Evolutionary conservation across 2,329 filamentous ascomycete genomes (phyloP).

Genomic region (Epichloe hybrida): DNA sequence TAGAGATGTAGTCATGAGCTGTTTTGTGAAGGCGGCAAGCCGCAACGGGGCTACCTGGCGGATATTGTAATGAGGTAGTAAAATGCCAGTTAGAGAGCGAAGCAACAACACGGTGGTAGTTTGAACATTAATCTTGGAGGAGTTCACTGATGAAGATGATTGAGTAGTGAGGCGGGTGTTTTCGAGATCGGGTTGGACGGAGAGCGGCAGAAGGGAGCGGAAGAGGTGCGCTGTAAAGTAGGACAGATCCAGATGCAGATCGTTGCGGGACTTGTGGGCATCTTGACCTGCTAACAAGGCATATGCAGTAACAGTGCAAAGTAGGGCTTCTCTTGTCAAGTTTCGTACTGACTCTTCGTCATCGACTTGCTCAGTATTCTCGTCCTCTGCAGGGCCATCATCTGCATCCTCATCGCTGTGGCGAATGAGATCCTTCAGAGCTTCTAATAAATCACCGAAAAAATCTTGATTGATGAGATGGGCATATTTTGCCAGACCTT

Average conservation of each 20-base stretch:
- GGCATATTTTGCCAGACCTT: slow-evolving; percentile 84
- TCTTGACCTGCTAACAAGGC: slow-evolving; percentile 94
- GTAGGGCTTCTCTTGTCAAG: slow-evolving; percentile 70
- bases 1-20: slow-evolving; percentile 67
- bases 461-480: slow-evolving; percentile 99
- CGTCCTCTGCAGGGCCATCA: slow-evolving; percentile 24
- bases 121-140: slow-evolving; percentile 74
- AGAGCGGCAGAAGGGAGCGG: slow-evolving; percentile 65
- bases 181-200: slow-evolving; percentile 76
- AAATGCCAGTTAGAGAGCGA: slow-evolving; percentile 67
- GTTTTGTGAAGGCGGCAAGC: slow-evolving; percentile 86
- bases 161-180: slow-evolving; percentile 38
- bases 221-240: slow-evolving; percentile 96
- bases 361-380: slow-evolving; percentile 29
- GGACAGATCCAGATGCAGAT: slow-evolving; percentile 78
- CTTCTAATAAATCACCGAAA: slow-evolving; percentile 91
- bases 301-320: slow-evolving; percentile 93
- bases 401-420: slow-evolving; percentile 50
- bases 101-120: slow-evolving; percentile 89
- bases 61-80: slow-evolving; percentile 62
- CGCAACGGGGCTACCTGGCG: slow-evolving; percentile 66
- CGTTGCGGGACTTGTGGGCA: slow-evolving; percentile 66
- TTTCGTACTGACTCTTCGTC: slow-evolving; percentile 46
- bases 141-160: slow-evolving; percentile 21
- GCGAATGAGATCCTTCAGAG: slow-evolving; percentile 80